phyloP scores from a whole-genome alignment of 1,284 basidiomycete species.

The Leccinum solheimii region DNA sequence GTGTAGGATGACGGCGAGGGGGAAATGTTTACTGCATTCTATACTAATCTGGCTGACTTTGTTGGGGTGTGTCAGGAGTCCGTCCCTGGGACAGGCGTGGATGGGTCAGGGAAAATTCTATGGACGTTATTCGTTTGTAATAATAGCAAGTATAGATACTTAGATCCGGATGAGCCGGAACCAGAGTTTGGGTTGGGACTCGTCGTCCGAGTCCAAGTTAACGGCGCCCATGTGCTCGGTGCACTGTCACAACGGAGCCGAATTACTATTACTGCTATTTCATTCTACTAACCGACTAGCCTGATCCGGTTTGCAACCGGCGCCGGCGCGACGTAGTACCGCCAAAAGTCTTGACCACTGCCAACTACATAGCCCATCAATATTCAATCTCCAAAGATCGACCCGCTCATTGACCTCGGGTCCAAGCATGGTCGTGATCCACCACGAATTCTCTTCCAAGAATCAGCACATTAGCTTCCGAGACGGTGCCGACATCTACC shows the following conservation, averaged over 20 bases:
- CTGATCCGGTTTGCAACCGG: background rate
- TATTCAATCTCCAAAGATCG: conserved; percentile 3
- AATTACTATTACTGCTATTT: conserved; percentile 12
- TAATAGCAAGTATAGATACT: background rate
- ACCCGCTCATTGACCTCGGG: conserved; percentile 1
- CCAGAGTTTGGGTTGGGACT: background rate
- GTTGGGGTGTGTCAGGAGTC: conserved; percentile 11
- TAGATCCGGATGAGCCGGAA: conserved; percentile 22
- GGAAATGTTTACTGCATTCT: conserved; percentile 19
- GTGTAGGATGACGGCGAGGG: conserved; percentile 9
- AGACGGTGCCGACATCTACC: conserved; percentile 16
- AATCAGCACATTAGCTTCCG: background rate
- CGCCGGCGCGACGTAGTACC: background rate
- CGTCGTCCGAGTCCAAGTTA: background rate
- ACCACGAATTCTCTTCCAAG: conserved; percentile 6
- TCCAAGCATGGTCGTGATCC: background rate
- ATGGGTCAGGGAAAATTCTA: conserved; percentile 28
- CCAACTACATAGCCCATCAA: background rate
- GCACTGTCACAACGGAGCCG: conserved; percentile 26
- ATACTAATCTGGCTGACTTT: conserved; percentile 33
- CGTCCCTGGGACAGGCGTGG: conserved; percentile 30
- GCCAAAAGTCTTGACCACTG: background rate
- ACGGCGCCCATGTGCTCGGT: background rate
- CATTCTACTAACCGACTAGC: background rate
- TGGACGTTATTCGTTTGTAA: conserved; percentile 21